Percentiles rank a stretch among this genome's conserved stretches.
phyloP scores from a whole-genome alignment of 345 rosid genomes.

The Streptanthus diversifolius region DNA sequence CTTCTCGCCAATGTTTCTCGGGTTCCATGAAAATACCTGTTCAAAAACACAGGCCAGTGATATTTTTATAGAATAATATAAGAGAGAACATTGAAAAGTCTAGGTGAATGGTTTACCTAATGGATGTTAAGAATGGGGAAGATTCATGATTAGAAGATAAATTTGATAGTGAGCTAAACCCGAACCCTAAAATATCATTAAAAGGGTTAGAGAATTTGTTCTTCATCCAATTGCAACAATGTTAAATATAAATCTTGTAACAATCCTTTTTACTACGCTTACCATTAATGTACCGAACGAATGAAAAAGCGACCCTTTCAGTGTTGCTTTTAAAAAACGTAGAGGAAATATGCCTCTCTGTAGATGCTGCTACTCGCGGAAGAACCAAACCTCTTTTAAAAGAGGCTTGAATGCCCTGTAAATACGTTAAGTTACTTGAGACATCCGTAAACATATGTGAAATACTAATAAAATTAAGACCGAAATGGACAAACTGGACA shows the following conservation, averaged over 20 bases:
- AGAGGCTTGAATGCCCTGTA: conserved; percentile 47
- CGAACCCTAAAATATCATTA: conserved; percentile 10
- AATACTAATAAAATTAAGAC: background rate
- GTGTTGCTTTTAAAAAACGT: conserved; percentile 8
- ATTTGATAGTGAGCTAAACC: conserved; percentile 20
- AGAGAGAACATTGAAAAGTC: background rate
- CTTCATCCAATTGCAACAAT: background rate
- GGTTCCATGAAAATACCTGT: conserved; percentile 63
- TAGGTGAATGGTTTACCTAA: conserved; percentile 25
- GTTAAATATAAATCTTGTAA: background rate
- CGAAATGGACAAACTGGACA: background rate
- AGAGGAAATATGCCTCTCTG: conserved; percentile 30
- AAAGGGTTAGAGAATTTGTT: background rate
- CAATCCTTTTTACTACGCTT: conserved; percentile 2
- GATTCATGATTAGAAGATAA: conserved; percentile 1
- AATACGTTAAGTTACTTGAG: background rate
- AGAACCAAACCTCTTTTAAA: conserved; percentile 39
- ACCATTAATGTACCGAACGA: conserved; percentile 39
- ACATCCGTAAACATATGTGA: conserved; percentile 9
- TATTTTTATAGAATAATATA: background rate
- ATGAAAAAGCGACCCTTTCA: conserved; percentile 30
- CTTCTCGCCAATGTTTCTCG: conserved; percentile 46
- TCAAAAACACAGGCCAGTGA: conserved; percentile 9
- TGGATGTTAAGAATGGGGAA: conserved; percentile 12
- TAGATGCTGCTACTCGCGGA: conserved; percentile 24